These are phyloP conservation scores for Solanum piurae DNA, from an alignment of 257 asterid species.

Conservation along the genomic window DNA sequence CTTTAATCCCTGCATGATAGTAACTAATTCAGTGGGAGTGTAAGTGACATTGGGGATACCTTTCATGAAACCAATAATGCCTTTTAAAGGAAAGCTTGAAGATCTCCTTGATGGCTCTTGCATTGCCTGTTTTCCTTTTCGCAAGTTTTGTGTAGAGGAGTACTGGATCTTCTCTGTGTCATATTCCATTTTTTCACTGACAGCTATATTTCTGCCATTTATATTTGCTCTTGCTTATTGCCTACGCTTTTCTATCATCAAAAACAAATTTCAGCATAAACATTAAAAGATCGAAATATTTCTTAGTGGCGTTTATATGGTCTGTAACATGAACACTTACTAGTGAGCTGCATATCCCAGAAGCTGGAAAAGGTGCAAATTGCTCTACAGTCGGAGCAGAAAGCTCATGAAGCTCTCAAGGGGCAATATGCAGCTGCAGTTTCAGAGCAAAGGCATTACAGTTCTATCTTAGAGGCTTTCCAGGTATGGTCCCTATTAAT, in stretches of 20 bases:
- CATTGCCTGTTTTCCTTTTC: background rate
- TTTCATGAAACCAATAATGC: background rate
- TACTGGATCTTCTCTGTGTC: background rate
- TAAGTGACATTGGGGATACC: background rate
- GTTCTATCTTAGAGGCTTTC: conserved; percentile 51
- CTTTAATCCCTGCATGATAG: background rate
- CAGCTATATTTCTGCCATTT: background rate
- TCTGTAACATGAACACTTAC: background rate
- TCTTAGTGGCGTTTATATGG: background rate
- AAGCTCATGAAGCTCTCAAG: conserved; percentile 28
- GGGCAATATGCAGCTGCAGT: conserved; percentile 41
- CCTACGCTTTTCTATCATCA: background rate
- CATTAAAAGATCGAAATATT: background rate
- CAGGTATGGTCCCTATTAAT: conserved; percentile 27
- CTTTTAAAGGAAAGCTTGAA: background rate
- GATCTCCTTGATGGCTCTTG: background rate
- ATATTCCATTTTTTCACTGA: background rate
- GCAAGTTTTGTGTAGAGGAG: background rate
- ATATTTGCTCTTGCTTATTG: background rate
- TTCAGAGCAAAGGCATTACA: conserved; percentile 52
- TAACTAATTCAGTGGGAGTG: background rate
- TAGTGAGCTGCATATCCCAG: conserved; percentile 18
- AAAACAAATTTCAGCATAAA: background rate
- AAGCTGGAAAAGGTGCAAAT: conserved; percentile 50
- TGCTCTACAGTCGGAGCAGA: conserved; percentile 36